Base-by-base conservation (phyloP, 2,329 filamentous ascomycete species). In the Aspergillus sp. region DNA sequence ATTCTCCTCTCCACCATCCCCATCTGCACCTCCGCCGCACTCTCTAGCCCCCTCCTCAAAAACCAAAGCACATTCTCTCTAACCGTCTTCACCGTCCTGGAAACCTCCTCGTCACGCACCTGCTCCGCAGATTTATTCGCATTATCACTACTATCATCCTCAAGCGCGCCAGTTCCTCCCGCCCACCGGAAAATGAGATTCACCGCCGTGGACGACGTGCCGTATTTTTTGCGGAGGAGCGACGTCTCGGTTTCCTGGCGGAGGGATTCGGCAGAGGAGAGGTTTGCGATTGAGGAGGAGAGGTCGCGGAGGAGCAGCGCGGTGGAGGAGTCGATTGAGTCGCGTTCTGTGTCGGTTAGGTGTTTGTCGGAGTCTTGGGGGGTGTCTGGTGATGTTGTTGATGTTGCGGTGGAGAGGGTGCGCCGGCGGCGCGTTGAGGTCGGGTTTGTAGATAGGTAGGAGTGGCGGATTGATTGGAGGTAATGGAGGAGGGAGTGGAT, bases 1-100 rank as follows among this genome's bases (percentile, higher is more conserved):
- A 97, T 74, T 56, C 93, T 74, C 59, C 88, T 86, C 70, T 95
- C 90, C 77, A 97, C 95, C 89, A 97, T 96, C 40, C 78, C 79
- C 57, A 88, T 83, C 72, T 97, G 91, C 50, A 85, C 82, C 56
- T 81, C 77, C 34, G 86, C 85, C 44, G 85, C 90, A 52, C 81
- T 76, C 68, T 93, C 86, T 50, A 97, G 69, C 57, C 82, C 78
- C 60, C 85, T 78, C 50, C 87, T 77, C 57, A 98, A 64, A 55
- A 85, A 90, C 83, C 86, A 91, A 8, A 97, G 70, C 37, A 98
- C 82, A 50, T 85, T 85, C 58, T 95, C 90, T 41, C 90, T 75
- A 53, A 95, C 86, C 39, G 80, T 77, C 40, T 78, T 82, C 6
- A 86, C 68, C 33, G 80, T 81, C 49, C 81, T 81, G 44, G 82